phyloP scores from a whole-genome alignment of 2,329 filamentous ascomycete genomes.

The Dendryphion nanum region DNA sequence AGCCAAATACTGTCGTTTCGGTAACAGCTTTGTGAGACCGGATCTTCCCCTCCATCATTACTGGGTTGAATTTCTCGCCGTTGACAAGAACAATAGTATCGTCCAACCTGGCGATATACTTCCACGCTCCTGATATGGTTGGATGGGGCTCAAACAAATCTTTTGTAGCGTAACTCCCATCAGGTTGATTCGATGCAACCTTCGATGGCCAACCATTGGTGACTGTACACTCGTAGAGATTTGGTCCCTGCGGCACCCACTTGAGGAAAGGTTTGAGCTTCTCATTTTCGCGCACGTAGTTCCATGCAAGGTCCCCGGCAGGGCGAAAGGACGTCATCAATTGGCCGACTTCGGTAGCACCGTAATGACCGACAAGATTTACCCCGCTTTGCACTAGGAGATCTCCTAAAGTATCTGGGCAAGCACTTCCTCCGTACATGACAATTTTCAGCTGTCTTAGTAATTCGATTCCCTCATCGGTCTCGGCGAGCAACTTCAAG shows the following conservation, averaged over 20 bases:
- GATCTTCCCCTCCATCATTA: constrained; percentile 54
- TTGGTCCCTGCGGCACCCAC: constrained; percentile 37
- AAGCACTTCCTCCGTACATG: constrained; percentile 58
- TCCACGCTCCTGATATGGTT: constrained; percentile 44
- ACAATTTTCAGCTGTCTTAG: constrained; percentile 54
- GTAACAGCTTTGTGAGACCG: constrained; percentile 52
- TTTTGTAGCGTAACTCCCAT: constrained; percentile 41
- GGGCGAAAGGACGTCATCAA: constrained; percentile 62
- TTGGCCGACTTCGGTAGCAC: constrained; percentile 62
- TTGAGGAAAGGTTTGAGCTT: constrained; percentile 44
- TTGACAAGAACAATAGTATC: constrained; percentile 50
- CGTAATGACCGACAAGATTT: constrained; percentile 57
- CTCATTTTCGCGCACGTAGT: constrained; percentile 52
- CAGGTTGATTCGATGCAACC: constrained; percentile 46
- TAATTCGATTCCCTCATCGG: constrained; percentile 52
- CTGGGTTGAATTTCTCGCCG: constrained; percentile 51
- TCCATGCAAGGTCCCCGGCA: constrained; percentile 57
- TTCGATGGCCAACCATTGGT: constrained; percentile 37
- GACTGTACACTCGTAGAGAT: constrained; percentile 43
- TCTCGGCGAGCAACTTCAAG: constrained; percentile 62
- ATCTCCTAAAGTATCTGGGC: constrained; percentile 59
- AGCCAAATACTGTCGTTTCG: constrained; percentile 59
- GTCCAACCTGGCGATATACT: constrained; percentile 47
- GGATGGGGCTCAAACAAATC: constrained; percentile 50
- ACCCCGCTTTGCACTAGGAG: constrained; percentile 53